phyloP scores from a whole-genome alignment of 345 rosid genomes.

The Camelina sativa region DNA sequence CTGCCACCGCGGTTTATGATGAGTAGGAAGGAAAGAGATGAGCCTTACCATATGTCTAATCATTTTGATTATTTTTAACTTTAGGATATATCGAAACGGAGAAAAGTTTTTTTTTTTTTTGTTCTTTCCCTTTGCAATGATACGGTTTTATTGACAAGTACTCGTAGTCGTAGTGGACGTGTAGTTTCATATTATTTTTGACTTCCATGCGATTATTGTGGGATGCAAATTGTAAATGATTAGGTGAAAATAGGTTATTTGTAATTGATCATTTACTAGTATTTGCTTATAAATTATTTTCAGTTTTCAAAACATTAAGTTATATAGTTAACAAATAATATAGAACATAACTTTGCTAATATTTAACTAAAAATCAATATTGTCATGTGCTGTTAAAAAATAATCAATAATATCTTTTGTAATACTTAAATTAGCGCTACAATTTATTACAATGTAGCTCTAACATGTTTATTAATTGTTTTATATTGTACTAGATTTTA shows the following conservation, averaged over 20 bases:
- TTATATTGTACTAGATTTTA: too few species aligned
- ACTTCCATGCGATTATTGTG: not conserved
- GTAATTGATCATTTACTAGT: not conserved
- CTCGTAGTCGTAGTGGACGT: not conserved
- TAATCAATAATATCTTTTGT: not conserved
- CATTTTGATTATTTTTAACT: slow-evolving; percentile 84
- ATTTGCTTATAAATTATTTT: too few species aligned
- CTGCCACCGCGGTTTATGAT: slow-evolving; percentile 56
- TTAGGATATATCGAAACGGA: not conserved
- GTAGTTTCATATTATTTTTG: slow-evolving; percentile 21
- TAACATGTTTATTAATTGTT: too few species aligned
- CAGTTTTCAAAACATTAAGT: too few species aligned
- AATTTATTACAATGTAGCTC: not conserved
- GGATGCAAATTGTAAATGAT: slow-evolving; percentile 25
- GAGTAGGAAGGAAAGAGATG: slow-evolving; percentile 73
- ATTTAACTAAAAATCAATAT: too few species aligned
- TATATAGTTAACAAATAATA: too few species aligned
- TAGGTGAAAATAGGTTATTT: slow-evolving; percentile 3
- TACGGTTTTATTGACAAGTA: slow-evolving; percentile 6
- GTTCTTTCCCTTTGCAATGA: slow-evolving; percentile 6
- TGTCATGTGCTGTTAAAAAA: not conserved
- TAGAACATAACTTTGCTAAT: too few species aligned
- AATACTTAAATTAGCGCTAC: not conserved
- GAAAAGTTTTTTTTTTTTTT: not conserved
- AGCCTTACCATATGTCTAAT: slow-evolving; percentile 73